Evolutionary conservation across 2,329 filamentous ascomycete species (phyloP), one percentile per base, ranked within the genome.

Genomic region (Alternaria ethzedia): DNA sequence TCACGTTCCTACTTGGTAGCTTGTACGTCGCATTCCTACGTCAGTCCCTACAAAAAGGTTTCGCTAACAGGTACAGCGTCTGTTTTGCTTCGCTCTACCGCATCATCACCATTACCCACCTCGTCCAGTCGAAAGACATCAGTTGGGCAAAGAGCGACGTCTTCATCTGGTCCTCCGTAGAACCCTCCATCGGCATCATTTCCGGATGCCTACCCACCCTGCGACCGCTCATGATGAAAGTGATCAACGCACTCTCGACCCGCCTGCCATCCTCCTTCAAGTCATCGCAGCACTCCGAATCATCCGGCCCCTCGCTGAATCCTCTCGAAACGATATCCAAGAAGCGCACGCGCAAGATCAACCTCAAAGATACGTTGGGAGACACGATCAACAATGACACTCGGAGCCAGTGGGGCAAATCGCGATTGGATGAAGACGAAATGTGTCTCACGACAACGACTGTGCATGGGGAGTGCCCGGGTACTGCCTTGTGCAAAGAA

Each of bases 161-260:
- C n/a, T 74, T 74, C 62, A 72, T 75, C 55, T 75, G 73, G 73
- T 70, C 68, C 3, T 64, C 59, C 11, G 70, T 75, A 30, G 73
- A 75, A 28, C 73, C 70, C 0, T 71, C 69, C 3, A 61, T 74
- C 17, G 73, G 71, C n/a, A 74, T 75, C 25, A 75, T 75, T 11
- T 70, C 65, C 11, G 72, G 67, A 17, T 75, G 72, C 56, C 61
- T 75, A 10, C 71, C 71, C 4, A 73, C 70, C 0, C 69, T 74
- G 4, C 65, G 71, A 4, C 71, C 71, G 17, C 50, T 74, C 17
- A 50, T 74, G 30, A 64, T 68, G 10, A 43, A 67, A 43, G 23
- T 69, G 7, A 25, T 68, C 26, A 46, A 65, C 9, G 54, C 54
- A 2, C 64, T 64, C 59, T 62, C 69, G 12, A 65, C 57, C 11